Base-by-base conservation (phyloP, 2,329 filamentous ascomycete species). In the Diplocarpon mali region DNA sequence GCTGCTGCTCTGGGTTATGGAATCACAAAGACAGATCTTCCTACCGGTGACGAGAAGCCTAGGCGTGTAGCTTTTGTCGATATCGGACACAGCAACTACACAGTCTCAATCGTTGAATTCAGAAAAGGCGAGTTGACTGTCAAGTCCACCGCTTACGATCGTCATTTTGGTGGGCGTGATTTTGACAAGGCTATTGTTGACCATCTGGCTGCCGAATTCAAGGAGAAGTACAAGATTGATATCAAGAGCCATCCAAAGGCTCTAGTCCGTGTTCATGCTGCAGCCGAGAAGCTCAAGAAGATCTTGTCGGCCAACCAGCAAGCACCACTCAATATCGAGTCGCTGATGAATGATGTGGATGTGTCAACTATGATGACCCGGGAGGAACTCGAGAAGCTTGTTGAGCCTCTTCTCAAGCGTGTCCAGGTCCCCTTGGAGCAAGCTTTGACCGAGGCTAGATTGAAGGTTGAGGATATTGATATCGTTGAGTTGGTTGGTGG, bases 251-350 rank as follows among this genome's bases (percentile, higher is more conserved):
- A 96, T 70, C 77, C 81, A 55, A 95, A 95, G 71, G 92, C 90
- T 47, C 78, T 83, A 66, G 80, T 89, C 56, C 87, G 92, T 64
- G 85, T 93, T 57, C 76, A 85, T 35, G 80, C 87, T 50, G 88
- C 85, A 46, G 88, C 89, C 44, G 92, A 98, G 76, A 95, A 95
- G 76, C 71, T 94, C 64, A 98, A 98, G 82, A 96, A 96, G 80
- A 82, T 96, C 45, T 73, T 98, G 45, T 96, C 90, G 30, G 92
- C 92, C 64, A 96, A 96, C 71, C 84, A 89, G 57, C 77, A 84
- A 62, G 88, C 90, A 14, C 87, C 90, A 40, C 69, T 98, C 66
- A 96, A 89, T 74, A 93, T 98, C 60, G 92, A 98, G 72, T 95
- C 89, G 30, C 73, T 98, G 57, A 96, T 98, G 89, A 93, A 96